Evolutionary conservation across 192 early-diverging fungal species (phyloP).

Genomic region (Coemansia sp.): DNA sequence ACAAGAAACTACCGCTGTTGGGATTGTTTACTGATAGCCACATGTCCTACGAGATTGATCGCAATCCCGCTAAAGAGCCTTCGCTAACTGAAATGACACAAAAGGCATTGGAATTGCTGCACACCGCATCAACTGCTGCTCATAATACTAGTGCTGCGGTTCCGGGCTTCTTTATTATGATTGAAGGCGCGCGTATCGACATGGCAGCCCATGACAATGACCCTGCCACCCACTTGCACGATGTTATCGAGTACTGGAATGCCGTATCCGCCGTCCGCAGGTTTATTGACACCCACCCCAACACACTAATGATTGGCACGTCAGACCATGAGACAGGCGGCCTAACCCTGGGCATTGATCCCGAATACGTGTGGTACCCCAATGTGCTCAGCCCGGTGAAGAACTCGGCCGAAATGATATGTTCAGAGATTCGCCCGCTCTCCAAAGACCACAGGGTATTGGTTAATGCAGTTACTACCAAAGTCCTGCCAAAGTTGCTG

Average conservation of each 20-base stretch:
- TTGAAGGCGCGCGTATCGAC: constrained; percentile 63
- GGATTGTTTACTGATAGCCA: constrained; percentile 51
- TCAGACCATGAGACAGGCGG: constrained; percentile 69
- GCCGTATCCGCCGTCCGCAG: constrained; percentile 47
- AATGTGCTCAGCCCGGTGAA: constrained; percentile 24
- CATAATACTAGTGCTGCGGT: not conserved
- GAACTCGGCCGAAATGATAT: constrained; percentile 35
- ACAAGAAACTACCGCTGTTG: constrained; percentile 44
- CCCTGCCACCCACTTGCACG: constrained; percentile 58
- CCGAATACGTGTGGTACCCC: constrained; percentile 57
- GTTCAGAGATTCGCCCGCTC: constrained; percentile 6
- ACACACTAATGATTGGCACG: constrained; percentile 56
- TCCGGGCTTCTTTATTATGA: constrained; percentile 59
- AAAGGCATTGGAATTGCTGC: constrained; percentile 42
- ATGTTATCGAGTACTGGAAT: constrained; percentile 61
- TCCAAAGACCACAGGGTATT: not conserved
- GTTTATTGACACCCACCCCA: constrained; percentile 50
- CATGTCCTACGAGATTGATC: constrained; percentile 57
- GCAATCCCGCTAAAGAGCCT: constrained; percentile 42
- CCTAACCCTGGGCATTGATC: constrained; percentile 50
- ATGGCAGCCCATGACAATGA: constrained; percentile 63
- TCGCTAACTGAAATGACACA: constrained; percentile 57
- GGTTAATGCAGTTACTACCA: not conserved
- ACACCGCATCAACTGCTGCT: not conserved
- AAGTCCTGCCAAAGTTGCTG: constrained; percentile 23